Evolutionary conservation across 2,329 filamentous ascomycete genomes (phyloP).

Genomic region (Aplosporella prunicola): DNA sequence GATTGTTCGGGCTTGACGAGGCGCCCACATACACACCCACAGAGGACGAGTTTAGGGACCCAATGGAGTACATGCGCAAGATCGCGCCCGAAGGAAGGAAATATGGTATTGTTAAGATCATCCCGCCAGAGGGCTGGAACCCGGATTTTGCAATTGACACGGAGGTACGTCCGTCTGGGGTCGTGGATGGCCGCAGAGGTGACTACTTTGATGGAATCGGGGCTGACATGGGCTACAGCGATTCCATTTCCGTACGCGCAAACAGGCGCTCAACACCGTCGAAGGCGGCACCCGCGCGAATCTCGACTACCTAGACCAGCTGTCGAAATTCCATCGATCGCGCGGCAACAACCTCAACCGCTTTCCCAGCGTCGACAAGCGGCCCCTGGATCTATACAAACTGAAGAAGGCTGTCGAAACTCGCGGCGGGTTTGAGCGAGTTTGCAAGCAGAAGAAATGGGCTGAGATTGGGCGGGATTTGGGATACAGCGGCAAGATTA

Average conservation of each 20-base stretch:
- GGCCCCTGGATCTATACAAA: constrained; percentile 88
- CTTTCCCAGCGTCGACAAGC: constrained; percentile 94
- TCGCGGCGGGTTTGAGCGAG: constrained; percentile 87
- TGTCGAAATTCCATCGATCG: constrained; percentile 94
- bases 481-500: constrained; percentile 98
- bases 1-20: constrained; percentile 78
- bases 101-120: constrained; percentile 91
- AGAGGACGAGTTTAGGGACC: constrained; percentile 89
- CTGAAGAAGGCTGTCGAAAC: constrained; percentile 95
- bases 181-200: neutral
- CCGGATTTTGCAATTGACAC: constrained; percentile 94
- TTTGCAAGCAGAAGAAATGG: constrained; percentile 98
- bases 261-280: constrained; percentile 93
- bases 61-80: constrained; percentile 85
- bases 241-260: constrained; percentile 93
- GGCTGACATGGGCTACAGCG: constrained; percentile 45
- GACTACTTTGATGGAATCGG: neutral
- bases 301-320: constrained; percentile 87
- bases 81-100: constrained; percentile 77
- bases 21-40: constrained; percentile 86
- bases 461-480: constrained; percentile 94
- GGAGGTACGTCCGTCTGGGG: constrained; percentile 63
- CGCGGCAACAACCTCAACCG: constrained; percentile 89
- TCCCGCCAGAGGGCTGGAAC: constrained; percentile 89
- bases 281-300: constrained; percentile 97